A percentile compares a stretch with the other conserved stretches of the same genome.
Evolutionary conservation across 768 basidiomycete genomes (phyloP).

Genomic region (Goffeauzyma gilvescens): DNA sequence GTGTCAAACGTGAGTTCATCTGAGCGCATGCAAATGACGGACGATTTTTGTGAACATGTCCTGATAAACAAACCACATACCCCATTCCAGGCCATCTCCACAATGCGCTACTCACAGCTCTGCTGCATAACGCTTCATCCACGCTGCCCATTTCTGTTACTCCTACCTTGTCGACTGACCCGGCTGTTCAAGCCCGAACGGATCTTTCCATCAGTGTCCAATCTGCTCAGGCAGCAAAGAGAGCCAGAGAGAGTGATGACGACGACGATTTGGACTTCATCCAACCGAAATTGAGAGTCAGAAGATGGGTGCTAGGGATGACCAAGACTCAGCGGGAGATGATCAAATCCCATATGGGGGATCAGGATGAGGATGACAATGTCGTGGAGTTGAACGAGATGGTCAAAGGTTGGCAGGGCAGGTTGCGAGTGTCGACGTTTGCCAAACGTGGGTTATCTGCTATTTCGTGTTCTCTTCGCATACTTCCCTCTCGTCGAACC

Average conservation of each 20-base stretch:
- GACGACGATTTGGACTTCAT: background rate
- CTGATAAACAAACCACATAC: background rate
- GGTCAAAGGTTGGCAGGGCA: background rate
- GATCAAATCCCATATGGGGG: background rate
- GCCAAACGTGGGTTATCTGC: too few species aligned
- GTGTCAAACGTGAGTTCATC: slow-evolving; percentile 2
- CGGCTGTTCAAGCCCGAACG: background rate
- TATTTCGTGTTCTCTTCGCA: too few species aligned
- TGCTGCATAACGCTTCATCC: slow-evolving; percentile 11
- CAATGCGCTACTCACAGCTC: slow-evolving; percentile 9
- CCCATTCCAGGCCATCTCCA: slow-evolving; percentile 4
- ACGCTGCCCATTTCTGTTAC: slow-evolving; percentile 4
- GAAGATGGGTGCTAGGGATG: slow-evolving; percentile 7
- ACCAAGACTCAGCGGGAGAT: slow-evolving; percentile 2
- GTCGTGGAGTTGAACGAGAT: slow-evolving; percentile 1
- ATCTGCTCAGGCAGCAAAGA: background rate
- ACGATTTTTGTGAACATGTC: background rate
- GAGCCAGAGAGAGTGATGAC: background rate
- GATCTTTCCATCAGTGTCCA: background rate
- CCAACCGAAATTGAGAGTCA: slow-evolving; percentile 4
- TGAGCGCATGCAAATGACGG: background rate
- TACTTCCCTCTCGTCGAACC: slow-evolving; percentile 1
- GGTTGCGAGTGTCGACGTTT: background rate
- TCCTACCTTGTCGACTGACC: slow-evolving; percentile 5
- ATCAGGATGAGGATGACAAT: background rate